Evolutionary conservation across 345 rosid species (phyloP).

Genomic region (Tarenaya hassleriana): DNA sequence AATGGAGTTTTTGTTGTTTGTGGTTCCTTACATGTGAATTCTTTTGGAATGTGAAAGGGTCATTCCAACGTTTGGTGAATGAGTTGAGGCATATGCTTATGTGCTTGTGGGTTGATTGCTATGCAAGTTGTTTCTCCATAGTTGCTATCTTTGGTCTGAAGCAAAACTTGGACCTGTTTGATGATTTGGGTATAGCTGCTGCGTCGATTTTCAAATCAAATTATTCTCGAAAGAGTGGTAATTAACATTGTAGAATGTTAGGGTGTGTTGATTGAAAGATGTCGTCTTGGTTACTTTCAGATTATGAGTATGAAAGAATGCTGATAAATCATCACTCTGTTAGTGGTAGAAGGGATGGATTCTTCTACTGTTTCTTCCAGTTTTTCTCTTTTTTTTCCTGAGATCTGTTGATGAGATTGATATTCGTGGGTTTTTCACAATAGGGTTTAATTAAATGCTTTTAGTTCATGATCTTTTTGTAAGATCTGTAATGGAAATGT

Average conservation of each 20-base stretch:
- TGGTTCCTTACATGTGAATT: slow-evolving; percentile 1
- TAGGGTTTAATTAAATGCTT: slow-evolving; percentile 1
- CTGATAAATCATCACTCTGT: too few relatives aligned
- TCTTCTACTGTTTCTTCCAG: too few relatives aligned
- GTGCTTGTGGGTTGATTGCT: neutral
- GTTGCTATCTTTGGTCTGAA: slow-evolving; percentile 3
- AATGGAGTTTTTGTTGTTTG: too few relatives aligned
- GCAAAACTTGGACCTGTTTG: neutral
- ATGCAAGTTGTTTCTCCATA: neutral
- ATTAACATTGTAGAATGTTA: too few relatives aligned
- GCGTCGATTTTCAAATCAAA: too few relatives aligned
- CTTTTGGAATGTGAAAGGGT: slow-evolving; percentile 9
- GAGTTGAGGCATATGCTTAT: too few relatives aligned
- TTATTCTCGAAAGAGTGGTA: too few relatives aligned
- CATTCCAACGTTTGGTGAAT: neutral
- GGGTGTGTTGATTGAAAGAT: too few relatives aligned
- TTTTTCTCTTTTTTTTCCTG: slow-evolving; percentile 6
- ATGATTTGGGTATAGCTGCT: too few relatives aligned
- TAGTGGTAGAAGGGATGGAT: too few relatives aligned
- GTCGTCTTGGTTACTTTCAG: too few relatives aligned
- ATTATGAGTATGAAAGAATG: too few relatives aligned
- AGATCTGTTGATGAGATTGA: slow-evolving; percentile 6
- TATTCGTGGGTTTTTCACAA: slow-evolving; percentile 1
- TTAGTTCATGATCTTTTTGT: neutral
- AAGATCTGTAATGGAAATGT: neutral